A percentile compares a stretch with the other conserved stretches of the same genome.
phyloP scores from a whole-genome alignment of 495 filamentous ascomycete species.

The Xylaria grammica region DNA sequence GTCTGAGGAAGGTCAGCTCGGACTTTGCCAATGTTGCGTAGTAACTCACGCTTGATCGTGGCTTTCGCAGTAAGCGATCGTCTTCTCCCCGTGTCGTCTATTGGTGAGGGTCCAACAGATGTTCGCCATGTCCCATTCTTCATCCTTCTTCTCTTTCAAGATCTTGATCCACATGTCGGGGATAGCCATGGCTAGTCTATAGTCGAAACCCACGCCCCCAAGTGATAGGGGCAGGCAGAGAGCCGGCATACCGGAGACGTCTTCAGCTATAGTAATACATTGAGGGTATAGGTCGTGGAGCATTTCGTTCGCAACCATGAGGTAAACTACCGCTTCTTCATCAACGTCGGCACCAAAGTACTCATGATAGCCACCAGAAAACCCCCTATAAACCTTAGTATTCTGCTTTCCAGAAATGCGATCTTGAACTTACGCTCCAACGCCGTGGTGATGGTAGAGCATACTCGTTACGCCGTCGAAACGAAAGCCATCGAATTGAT shows the following conservation, averaged over 20 bases:
- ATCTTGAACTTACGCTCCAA: conserved; percentile 83
- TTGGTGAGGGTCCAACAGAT: conserved; percentile 89
- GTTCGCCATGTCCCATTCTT: conserved; percentile 89
- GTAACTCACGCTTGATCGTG: conserved; percentile 94
- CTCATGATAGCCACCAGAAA: conserved; percentile 97
- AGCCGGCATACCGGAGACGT: conserved; percentile 97
- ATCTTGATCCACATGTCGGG: conserved; percentile 99
- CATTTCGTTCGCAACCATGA: conserved; percentile 97
- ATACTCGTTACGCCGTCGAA: conserved; percentile 99
- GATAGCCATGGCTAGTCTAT: conserved; percentile 95
- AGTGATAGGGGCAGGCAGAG: conserved; percentile 83
- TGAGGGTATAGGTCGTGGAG: conserved; percentile 86
- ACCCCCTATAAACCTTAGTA: conserved; percentile 65
- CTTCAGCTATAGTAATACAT: conserved; percentile 89
- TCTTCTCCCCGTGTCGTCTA: conserved; percentile 94
- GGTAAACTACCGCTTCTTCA: conserved; percentile 92
- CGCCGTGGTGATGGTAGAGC: conserved; percentile 94
- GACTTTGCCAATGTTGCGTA: conserved; percentile 1
- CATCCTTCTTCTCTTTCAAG: conserved; percentile 89
- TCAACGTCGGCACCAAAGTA: conserved; percentile 95
- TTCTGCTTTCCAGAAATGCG: not conserved
- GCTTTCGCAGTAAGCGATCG: conserved; percentile 95
- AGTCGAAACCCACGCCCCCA: conserved; percentile 95
- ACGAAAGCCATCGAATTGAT: conserved; percentile 93
- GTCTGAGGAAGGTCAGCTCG: conserved; percentile 58